Conservation (phyloP, 75 land plant species). For the Picea sitchensis region DNA sequence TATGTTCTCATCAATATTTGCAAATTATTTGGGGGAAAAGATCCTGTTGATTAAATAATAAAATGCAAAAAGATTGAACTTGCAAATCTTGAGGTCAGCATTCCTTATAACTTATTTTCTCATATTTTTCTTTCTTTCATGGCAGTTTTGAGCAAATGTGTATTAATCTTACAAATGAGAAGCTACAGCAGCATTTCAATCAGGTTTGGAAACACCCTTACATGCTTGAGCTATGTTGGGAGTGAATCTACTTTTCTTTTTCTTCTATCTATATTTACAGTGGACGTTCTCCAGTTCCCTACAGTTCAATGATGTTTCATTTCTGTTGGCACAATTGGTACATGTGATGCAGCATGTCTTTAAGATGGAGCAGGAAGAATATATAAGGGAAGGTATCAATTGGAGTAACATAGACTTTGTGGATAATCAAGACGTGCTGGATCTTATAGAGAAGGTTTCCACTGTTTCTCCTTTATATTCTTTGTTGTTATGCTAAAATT, state of each 20-base stretch:
- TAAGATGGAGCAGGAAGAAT: constrained; percentile 97
- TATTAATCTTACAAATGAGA: constrained; percentile 74
- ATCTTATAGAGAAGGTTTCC: constrained; percentile 82
- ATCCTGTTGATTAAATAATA: not conserved
- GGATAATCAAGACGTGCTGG: constrained; percentile 93
- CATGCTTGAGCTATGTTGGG: not conserved
- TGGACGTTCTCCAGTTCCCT: not conserved
- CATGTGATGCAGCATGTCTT: constrained; percentile 80
- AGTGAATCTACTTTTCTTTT: not conserved
- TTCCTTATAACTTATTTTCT: not conserved
- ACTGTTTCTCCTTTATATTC: not conserved
- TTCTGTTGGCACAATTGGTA: not conserved
- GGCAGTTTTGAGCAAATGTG: constrained; percentile 74
- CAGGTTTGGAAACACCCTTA: constrained; percentile 31
- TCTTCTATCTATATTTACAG: not conserved
- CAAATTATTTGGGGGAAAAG: not conserved
- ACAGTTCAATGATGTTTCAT: not conserved
- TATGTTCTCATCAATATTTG: not conserved
- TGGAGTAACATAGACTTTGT: constrained; percentile 98
- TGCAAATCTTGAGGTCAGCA: not conserved
- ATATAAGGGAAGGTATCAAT: constrained; percentile 84
- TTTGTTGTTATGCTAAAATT: not conserved
- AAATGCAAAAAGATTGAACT: not conserved
- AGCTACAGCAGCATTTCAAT: constrained; percentile 78
- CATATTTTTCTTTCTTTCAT: not conserved